Evolutionary conservation across 1,139 yeast genomes (phyloP), one percentile per base, ranked within the genome.

Genomic region (Saccharomyces uvarum): DNA sequence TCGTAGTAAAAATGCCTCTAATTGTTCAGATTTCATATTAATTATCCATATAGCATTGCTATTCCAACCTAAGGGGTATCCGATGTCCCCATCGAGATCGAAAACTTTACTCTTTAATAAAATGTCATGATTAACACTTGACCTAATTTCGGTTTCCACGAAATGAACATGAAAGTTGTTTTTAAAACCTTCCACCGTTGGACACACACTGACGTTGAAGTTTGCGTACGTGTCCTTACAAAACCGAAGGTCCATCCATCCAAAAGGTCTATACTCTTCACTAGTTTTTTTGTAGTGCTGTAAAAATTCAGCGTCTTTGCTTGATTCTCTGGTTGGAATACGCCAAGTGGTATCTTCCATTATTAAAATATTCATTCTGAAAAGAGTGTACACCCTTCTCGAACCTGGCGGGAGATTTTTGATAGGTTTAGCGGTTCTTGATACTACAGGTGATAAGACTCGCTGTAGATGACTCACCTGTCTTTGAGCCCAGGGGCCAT

Each of bases 401-500:
- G 73, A 71, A 0, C 89, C 93, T 0, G 82, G 75, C 2, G 57
- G 54, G 5, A 80, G 72, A 14, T 61, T 66, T 11, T 64, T 63
- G 1, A 77, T 73, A 0, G 86, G 83, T 5, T 65, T 62, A 0
- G 83, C 71, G 63, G 88, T 88, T 51, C 84, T 73, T 32, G 87
- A 81, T 6, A 83, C 69, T 0, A 79, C 69, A 0, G 99, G 99
- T 57, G 85, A 81, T 46, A 93, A 73, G 73, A 84, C 73, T 8
- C 75, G 72, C 57, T 86, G 93, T 8, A 91, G 65, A 0, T 84
- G 80, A 1, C 77, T 77, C 24, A 96, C 69, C 68, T 93, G 96
- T 49, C 91, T 80, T 57, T 91, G 96, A 0, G 97, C 87, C 97
- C 98, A 91, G 0, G 99, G 96, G 0, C 99, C 99, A 65, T 88